phyloP scores from a whole-genome alignment of 768 basidiomycete genomes.

The Agrocybe pediades region DNA sequence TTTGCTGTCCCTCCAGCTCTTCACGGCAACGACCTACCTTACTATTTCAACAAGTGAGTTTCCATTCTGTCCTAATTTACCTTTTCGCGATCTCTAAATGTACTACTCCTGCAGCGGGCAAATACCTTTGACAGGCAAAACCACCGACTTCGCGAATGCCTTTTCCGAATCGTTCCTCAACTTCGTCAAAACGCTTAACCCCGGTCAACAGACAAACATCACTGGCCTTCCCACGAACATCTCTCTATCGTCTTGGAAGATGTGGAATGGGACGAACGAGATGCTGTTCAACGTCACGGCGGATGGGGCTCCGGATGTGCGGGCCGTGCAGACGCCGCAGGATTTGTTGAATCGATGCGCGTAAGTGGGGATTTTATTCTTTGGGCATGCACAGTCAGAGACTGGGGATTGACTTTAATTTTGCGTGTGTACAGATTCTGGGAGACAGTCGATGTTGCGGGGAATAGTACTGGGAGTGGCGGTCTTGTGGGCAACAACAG shows the following conservation, averaged over 20 bases:
- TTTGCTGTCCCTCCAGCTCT: neutral
- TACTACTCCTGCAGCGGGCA: neutral
- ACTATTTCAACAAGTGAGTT: neutral
- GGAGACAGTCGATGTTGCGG: too few relatives aligned
- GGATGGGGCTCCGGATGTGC: too few relatives aligned
- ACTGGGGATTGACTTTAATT: too few relatives aligned
- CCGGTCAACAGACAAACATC: neutral
- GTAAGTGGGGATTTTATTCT: too few relatives aligned
- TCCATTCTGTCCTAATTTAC: neutral
- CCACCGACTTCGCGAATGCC: neutral
- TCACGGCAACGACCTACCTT: neutral
- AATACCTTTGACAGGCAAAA: neutral
- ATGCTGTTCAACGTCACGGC: neutral
- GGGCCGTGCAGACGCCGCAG: too few relatives aligned
- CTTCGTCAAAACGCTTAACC: neutral
- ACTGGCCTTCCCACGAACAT: constrained; percentile 27
- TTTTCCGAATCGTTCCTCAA: neutral
- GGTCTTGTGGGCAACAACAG: too few relatives aligned
- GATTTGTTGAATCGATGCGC: too few relatives aligned
- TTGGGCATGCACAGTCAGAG: too few relatives aligned
- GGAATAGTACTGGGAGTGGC: too few relatives aligned
- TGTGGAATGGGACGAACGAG: neutral
- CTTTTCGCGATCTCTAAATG: too few relatives aligned
- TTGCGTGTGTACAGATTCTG: too few relatives aligned
- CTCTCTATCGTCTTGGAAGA: neutral